Evolutionary conservation across 2,329 filamentous ascomycete genomes (phyloP), one percentile per base, ranked within the genome.

Genomic region (Claviceps digitariae): DNA sequence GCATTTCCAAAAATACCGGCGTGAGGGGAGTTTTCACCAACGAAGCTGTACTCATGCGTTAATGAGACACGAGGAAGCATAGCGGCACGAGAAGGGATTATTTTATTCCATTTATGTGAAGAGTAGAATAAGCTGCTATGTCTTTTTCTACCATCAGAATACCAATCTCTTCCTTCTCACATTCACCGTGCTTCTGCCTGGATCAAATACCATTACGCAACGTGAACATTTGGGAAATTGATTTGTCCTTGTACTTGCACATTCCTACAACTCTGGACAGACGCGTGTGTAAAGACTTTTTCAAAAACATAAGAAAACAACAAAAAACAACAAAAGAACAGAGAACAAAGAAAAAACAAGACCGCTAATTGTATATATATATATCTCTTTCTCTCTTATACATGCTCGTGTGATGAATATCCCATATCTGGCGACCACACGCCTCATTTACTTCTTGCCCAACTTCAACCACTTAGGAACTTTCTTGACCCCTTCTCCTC

Each of bases 391-490:
- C 27, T 29, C 27, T 8, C 27, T 29, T 29, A n/a, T 40, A n/a
- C 38, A 40, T 40, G 38, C 38, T 40, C 17, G 12, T 3, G 34
- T 36, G n/a, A n/a, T n/a, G n/a, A n/a, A n/a, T n/a, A n/a, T n/a
- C n/a, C n/a, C n/a, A n/a, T n/a, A n/a, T n/a, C n/a, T n/a, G n/a
- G n/a, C n/a, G 27, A 29, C 27, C 4, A 4, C 27, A 29, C 27
- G 27, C 27, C 27, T 29, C 34, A 6, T 17, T 57, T 53, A 86
- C 71, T 88, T 90, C 76, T 87, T 90, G 8, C 80, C 81, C 53
- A 85, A 69, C 66, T 86, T 86, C 43, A 90, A 68, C 79, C 86
- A 88, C 66, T 87, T 89, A 21, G 85, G 84, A 55, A 76, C 56
- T 59, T 74, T 74, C 66, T 75, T 77, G 12, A 60, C 64, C 52